Evolutionary conservation across 352 stramenopile genomes (phyloP).

Genomic region (Phytophthora syringae): DNA sequence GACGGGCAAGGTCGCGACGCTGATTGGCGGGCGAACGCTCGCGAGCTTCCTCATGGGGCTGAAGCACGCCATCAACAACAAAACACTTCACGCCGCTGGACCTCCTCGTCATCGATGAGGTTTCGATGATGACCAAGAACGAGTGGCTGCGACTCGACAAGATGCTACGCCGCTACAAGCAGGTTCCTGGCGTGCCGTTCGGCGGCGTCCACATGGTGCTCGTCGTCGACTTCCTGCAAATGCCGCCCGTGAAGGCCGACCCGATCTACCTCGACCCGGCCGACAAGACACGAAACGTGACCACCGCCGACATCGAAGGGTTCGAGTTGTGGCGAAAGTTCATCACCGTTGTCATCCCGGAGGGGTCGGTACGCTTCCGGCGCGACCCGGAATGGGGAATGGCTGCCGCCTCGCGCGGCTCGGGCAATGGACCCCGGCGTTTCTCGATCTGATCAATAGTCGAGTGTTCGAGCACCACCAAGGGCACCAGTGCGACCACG

Average conservation of each 20-base stretch:
- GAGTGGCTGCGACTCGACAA: neutral
- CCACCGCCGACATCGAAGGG: neutral
- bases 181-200: neutral
- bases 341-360: neutral
- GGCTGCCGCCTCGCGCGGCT: neutral
- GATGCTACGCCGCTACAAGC: neutral
- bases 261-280: neutral
- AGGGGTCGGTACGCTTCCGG: slow-evolving; percentile 2
- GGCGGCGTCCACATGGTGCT: no score
- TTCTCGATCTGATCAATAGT: slow-evolving; percentile 5
- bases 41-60: neutral
- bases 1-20: neutral
- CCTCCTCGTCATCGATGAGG: neutral
- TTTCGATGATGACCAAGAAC: neutral
- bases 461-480: neutral
- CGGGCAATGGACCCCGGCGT: neutral
- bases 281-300: neutral
- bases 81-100: neutral
- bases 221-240: no score
- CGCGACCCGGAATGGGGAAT: slow-evolving; percentile 1
- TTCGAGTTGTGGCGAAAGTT: slow-evolving; percentile 5
- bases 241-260: neutral
- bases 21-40: neutral
- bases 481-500: neutral
- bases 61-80: neutral